Conservation (phyloP, 495 filamentous ascomycete genomes). For the Annulohypoxylon stygium region DNA sequence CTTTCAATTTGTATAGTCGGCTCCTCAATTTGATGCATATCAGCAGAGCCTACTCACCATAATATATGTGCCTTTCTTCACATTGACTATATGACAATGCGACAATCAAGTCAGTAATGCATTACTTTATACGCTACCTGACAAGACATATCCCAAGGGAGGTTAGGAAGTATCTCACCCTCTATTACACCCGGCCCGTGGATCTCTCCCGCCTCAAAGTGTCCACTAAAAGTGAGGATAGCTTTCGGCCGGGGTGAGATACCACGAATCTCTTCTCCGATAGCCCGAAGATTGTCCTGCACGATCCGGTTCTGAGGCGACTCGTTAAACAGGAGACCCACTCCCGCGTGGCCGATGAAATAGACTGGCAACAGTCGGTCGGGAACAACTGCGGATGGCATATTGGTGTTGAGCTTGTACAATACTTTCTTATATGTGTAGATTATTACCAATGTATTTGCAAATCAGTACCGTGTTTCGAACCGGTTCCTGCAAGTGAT, state of each 20-base stretch:
- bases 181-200: slow-evolving; percentile 42
- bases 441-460: slow-evolving; percentile 6
- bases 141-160: neutral
- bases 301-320: slow-evolving; percentile 35
- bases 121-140: neutral
- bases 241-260: slow-evolving; percentile 40
- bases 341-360: slow-evolving; percentile 41
- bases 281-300: slow-evolving; percentile 38
- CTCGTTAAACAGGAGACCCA: slow-evolving; percentile 31
- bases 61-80: slow-evolving; percentile 40
- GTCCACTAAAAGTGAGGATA: slow-evolving; percentile 39
- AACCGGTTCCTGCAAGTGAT: slow-evolving; percentile 12
- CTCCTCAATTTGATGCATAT: neutral
- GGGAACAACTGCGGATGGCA: slow-evolving; percentile 29
- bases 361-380: slow-evolving; percentile 35
- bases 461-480: neutral
- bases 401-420: neutral
- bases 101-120: neutral
- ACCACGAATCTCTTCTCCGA: slow-evolving; percentile 34
- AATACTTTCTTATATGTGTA: neutral
- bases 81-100: slow-evolving; percentile 28
- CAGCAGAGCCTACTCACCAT: slow-evolving; percentile 17
- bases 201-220: slow-evolving; percentile 40
- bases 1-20: neutral
- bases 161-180: slow-evolving; percentile 16